Percentiles rank a stretch among this genome's conserved stretches.
Conservation (phyloP, 2,329 filamentous ascomycete species). For the Blumeria hordei region DNA sequence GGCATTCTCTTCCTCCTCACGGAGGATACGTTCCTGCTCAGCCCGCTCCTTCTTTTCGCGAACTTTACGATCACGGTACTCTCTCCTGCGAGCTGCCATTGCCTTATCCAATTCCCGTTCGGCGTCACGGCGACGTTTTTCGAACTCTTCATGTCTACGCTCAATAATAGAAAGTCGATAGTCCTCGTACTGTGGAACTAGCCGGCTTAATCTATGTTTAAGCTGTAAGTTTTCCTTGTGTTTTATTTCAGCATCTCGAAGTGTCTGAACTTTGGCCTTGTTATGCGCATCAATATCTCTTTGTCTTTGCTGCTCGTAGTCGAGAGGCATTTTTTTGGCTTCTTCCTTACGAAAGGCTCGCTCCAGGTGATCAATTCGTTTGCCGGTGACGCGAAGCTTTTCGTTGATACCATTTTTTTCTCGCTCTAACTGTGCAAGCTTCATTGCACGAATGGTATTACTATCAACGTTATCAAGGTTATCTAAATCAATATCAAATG, state of each 20-base stretch:
- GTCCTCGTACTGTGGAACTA: conserved; percentile 62
- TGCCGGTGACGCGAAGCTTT: conserved; percentile 72
- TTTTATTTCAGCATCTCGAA: conserved; percentile 61
- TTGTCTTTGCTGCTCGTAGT: conserved; percentile 66
- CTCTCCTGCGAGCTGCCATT: conserved; percentile 69
- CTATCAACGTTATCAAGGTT: conserved; percentile 73
- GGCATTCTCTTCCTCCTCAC: conserved; percentile 68
- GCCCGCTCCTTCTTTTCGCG: conserved; percentile 68
- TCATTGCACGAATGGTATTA: conserved; percentile 77
- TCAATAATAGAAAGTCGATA: conserved; percentile 68
- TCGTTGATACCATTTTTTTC: conserved; percentile 95
- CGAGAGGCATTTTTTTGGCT: conserved; percentile 65
- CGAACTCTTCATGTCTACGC: conserved; percentile 81
- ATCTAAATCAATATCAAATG: conserved; percentile 47
- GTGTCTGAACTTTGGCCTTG: conserved; percentile 47
- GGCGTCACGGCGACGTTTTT: conserved; percentile 74
- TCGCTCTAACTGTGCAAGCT: conserved; percentile 84
- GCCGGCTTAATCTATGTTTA: conserved; percentile 71
- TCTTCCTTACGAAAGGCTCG: conserved; percentile 93
- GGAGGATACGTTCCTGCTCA: conserved; percentile 52
- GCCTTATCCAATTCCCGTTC: conserved; percentile 85
- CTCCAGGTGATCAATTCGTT: conserved; percentile 91
- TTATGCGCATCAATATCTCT: conserved; percentile 62
- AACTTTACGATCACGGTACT: conserved; percentile 59
- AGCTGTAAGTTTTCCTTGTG: conserved; percentile 81